Percentiles rank a stretch among this genome's conserved stretches.
These are phyloP conservation scores for Alnus rubra DNA, from an alignment of 306 rosid genomes.

Conservation along the genomic window DNA sequence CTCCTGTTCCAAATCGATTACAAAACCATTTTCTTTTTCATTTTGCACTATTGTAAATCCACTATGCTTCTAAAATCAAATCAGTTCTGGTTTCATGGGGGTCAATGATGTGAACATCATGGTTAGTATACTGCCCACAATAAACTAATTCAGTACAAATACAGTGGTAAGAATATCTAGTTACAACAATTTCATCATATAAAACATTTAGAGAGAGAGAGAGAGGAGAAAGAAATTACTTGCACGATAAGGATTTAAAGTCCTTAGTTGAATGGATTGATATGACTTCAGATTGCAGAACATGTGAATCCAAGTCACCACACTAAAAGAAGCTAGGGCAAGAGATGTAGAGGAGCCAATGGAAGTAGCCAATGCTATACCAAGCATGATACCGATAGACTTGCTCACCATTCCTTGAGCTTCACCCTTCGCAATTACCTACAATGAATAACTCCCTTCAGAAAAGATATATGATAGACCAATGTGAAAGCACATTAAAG, in stretches of 20 bases:
- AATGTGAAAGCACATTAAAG: not conserved
- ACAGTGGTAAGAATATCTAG: not conserved
- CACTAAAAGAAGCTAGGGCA: conserved; percentile 70
- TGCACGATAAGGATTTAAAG: conserved; percentile 92
- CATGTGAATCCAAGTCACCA: conserved; percentile 88
- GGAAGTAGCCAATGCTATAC: conserved; percentile 79
- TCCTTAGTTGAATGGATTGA: conserved; percentile 84
- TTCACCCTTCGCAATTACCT: conserved; percentile 99
- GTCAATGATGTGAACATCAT: conserved; percentile 4
- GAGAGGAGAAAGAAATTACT: conserved; percentile 46
- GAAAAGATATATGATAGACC: not conserved
- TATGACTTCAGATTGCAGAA: conserved; percentile 94
- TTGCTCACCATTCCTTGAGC: conserved; percentile 99
- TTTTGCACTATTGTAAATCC: not conserved
- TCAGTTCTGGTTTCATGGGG: not conserved
- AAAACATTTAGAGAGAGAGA: conserved; percentile 16
- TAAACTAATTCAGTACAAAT: conserved; percentile 5
- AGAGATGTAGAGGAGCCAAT: conserved; percentile 77
- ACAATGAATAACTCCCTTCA: conserved; percentile 30
- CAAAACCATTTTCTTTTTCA: not conserved
- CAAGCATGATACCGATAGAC: conserved; percentile 76
- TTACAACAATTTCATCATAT: conserved; percentile 9
- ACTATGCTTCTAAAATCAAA: not conserved
- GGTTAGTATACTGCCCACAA: conserved; percentile 3
- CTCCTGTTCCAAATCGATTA: not conserved